phyloP scores from a whole-genome alignment of 306 rosid species.

The Lablab purpureus region DNA sequence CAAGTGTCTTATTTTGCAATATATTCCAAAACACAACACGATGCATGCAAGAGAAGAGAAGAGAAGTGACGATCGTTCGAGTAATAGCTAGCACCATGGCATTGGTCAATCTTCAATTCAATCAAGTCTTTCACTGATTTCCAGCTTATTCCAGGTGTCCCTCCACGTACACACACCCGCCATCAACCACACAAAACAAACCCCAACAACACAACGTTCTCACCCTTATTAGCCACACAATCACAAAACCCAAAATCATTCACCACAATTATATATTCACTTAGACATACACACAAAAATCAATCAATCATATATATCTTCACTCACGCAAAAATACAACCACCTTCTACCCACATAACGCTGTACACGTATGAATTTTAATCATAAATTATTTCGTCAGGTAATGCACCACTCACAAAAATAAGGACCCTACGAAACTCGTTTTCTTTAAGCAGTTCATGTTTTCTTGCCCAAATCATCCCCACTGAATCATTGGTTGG shows the following conservation, averaged over 20 bases:
- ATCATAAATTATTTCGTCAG: slow-evolving; percentile 37
- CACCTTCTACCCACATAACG: slow-evolving; percentile 41
- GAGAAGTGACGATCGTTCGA: slow-evolving; percentile 24
- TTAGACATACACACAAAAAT: not conserved
- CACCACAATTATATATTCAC: slow-evolving; percentile 8
- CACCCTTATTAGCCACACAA: slow-evolving; percentile 34
- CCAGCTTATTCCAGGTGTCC: slow-evolving; percentile 50
- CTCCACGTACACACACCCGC: slow-evolving; percentile 36
- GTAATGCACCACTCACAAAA: slow-evolving; percentile 32
- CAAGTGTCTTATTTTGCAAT: slow-evolving; percentile 13
- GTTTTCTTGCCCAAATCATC: slow-evolving; percentile 21
- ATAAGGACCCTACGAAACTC: slow-evolving; percentile 44
- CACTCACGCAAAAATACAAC: slow-evolving; percentile 34
- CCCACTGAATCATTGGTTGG: slow-evolving; percentile 9
- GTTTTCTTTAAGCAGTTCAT: not conserved
- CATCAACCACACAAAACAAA: slow-evolving; percentile 20
- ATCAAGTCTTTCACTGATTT: slow-evolving; percentile 40
- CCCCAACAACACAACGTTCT: not conserved
- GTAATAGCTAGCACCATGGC: slow-evolving; percentile 42
- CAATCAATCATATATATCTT: slow-evolving; percentile 49
- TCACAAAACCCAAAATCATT: slow-evolving; percentile 9
- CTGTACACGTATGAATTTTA: slow-evolving; percentile 44
- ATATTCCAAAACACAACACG: not conserved
- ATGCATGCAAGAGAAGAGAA: not conserved
- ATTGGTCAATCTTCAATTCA: slow-evolving; percentile 50